Evolutionary conservation across 768 basidiomycete genomes (phyloP).

Genomic region (Coprinopsis marcescibilis): DNA sequence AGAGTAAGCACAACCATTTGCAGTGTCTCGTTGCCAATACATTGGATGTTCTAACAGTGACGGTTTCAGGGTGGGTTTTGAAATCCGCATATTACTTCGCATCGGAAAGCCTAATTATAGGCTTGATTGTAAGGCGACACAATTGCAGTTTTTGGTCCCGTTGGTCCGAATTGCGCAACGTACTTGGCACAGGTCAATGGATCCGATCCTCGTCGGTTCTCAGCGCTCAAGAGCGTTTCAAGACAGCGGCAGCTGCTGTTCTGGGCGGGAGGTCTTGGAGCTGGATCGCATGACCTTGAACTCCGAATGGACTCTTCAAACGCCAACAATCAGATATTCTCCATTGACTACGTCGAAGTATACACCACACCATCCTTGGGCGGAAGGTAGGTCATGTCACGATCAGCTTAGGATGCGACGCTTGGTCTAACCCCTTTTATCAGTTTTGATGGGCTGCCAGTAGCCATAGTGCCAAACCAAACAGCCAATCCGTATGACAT

Average conservation of each 20-base stretch:
- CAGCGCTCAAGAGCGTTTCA: neutral
- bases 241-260: conserved; percentile 8
- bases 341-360: conserved; percentile 20
- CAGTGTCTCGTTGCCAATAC: neutral
- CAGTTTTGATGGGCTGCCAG: neutral
- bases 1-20: neutral
- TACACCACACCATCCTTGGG: conserved; percentile 18
- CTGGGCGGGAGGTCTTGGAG: conserved; percentile 16
- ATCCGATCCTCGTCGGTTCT: neutral
- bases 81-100: neutral
- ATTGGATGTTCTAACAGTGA: neutral
- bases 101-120: neutral
- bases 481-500: neutral
- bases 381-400: conserved; percentile 10
- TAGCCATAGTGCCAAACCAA: neutral
- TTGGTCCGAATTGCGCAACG: neutral
- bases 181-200: neutral
- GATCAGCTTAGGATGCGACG: neutral
- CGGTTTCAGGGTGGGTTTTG: neutral
- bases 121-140: neutral
- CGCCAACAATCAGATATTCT: conserved; percentile 7
- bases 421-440: neutral
- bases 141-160: neutral
- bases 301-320: conserved; percentile 4
- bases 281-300: conserved; percentile 13